Base-by-base conservation (phyloP, 345 rosid species). In the Turnera subulata region DNA sequence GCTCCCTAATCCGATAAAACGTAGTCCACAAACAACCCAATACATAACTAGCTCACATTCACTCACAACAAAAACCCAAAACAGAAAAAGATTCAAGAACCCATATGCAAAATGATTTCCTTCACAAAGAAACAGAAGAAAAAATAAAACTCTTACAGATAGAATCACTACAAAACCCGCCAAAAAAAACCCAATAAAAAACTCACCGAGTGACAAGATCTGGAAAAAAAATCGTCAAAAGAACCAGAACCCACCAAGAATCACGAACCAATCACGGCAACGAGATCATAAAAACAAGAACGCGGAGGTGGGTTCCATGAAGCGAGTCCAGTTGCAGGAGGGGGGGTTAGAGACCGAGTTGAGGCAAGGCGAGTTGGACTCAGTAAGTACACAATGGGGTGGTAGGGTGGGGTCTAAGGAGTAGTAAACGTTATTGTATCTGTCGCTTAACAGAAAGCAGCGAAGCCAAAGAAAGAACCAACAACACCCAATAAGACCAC, bases 131-230 rank as follows among this genome's bases (percentile, higher is more conserved):
- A 58, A 53, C 2, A 39, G 44, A 45, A 37, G 1, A 9, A 29
- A 56, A 48, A 35, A 38, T 3, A 32, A 55, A 11, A 24, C 14
- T 38, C 37, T 38, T 0, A 56, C 29, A 29, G 22, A 33, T n/a
- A 18, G 44, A 22, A 19, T 5, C 49, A 46, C 7, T 19, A n/a
- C n/a, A n/a, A 11, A 18, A 32, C 33, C 55, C 38, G 5, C 25
- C 9, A 15, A 1, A 40, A 4, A 48, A 59, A 55, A 42, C n/a
- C 29, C 49, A 61, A 5, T 6, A 2, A 45, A 62, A 42, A 56
- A 55, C 82, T 73, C 33, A 84, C 81, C 78, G 45, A 68, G 51
- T 55, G 18, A 25, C 51, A 55, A 73, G 78, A 81, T 81, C 84
- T 58, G 71, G 52, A 35, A 21, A 20, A 29, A 8, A 33, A 61